Percentiles rank a stretch among this genome's conserved stretches.
Evolutionary conservation across 306 rosid genomes (phyloP).

Genomic region (Dalbergia cultrata): DNA sequence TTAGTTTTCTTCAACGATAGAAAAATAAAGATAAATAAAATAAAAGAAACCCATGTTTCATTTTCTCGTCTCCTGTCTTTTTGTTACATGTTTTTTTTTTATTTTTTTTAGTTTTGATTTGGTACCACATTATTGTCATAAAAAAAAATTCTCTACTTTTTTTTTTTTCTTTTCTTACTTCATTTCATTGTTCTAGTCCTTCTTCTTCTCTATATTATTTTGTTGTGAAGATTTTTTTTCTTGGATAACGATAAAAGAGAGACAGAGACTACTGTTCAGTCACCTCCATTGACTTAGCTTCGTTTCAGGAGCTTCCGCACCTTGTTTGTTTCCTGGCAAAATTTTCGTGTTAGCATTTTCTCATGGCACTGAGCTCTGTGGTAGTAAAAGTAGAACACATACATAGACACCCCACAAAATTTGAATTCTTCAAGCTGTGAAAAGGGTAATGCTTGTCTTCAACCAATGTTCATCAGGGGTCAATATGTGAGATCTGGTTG

Average conservation of each 20-base stretch:
- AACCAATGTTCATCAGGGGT: constrained; percentile 22
- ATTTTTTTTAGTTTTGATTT: background rate
- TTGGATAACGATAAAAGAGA: constrained; percentile 19
- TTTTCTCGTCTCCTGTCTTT: background rate
- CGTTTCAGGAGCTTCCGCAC: background rate
- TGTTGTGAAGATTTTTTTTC: background rate
- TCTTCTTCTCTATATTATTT: background rate
- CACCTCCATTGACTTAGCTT: constrained; percentile 42
- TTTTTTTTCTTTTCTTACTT: background rate
- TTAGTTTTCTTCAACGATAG: background rate
- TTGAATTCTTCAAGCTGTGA: constrained; percentile 22
- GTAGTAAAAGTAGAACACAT: background rate
- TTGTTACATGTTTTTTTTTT: background rate
- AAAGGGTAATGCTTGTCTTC: constrained; percentile 56
- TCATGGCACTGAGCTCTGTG: constrained; percentile 34
- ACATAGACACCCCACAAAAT: background rate
- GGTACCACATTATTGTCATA: background rate
- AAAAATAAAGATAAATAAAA: background rate
- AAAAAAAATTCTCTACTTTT: background rate
- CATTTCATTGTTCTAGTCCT: background rate
- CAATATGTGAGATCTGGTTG: constrained; percentile 61
- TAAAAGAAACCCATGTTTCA: background rate
- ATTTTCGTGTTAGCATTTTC: background rate
- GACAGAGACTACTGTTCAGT: constrained; percentile 33
- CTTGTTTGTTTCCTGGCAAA: constrained; percentile 35